phyloP scores from a whole-genome alignment of 164 flowering plant genomes.

The Aristolochia fimbriata region DNA sequence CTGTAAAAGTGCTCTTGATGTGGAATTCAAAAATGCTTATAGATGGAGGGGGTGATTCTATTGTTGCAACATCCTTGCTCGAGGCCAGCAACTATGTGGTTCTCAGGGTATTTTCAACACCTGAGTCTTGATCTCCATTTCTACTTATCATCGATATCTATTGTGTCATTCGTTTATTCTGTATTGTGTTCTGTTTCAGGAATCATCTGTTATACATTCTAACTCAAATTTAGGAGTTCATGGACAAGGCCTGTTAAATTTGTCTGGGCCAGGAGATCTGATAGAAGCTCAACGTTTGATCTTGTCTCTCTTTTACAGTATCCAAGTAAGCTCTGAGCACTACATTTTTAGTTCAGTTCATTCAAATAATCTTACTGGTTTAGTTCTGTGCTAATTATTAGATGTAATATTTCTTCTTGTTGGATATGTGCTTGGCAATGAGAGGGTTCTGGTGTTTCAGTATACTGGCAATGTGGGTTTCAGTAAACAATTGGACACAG shows the following conservation, averaged over 20 bases:
- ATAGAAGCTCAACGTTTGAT: slow-evolving; percentile 94
- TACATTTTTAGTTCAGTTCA: background rate
- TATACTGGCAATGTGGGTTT: no score
- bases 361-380: no score
- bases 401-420: background rate
- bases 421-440: background rate
- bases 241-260: slow-evolving; percentile 92
- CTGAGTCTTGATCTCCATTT: background rate
- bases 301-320: slow-evolving; percentile 77
- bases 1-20: slow-evolving; percentile 87
- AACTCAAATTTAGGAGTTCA: slow-evolving; percentile 96
- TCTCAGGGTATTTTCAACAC: slow-evolving; percentile 47
- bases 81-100: slow-evolving; percentile 88
- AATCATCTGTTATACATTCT: slow-evolving; percentile 80
- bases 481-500: no score
- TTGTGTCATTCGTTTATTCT: slow-evolving; percentile 8
- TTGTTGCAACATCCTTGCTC: slow-evolving; percentile 81
- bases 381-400: background rate
- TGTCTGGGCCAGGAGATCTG: slow-evolving; percentile 82
- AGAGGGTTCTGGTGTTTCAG: no score
- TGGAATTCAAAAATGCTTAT: slow-evolving; percentile 87
- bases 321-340: slow-evolving; percentile 52
- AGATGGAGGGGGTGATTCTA: slow-evolving; percentile 60
- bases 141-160: background rate
- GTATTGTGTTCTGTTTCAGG: slow-evolving; percentile 32